Base-by-base conservation (phyloP, 2,329 filamentous ascomycete species). In the Achaetomium macrosporum region DNA sequence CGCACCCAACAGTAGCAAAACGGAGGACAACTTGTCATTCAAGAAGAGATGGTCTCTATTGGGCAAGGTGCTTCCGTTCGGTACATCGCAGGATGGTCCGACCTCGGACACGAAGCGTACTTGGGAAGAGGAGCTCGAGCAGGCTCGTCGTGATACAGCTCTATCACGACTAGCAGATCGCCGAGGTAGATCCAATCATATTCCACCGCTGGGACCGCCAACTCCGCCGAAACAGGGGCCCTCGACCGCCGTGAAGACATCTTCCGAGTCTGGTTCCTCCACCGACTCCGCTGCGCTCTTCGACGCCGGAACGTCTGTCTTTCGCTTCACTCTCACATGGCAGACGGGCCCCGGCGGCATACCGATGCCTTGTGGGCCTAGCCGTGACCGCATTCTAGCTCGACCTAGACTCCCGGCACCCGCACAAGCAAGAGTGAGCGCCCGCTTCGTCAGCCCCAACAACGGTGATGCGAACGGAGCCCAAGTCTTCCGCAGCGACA, bases 321-420 rank as follows among this genome's bases (percentile, higher is more conserved):
- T 91, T 73, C 87, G 84, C 57, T 91, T 91, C 63, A 82, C 84
- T 10, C 76, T 70, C 9, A 64, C 65, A 0, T 68, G 65, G 66
- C 65, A 56, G 45, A 55, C 49, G 42, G 60, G 45, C 52, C 57
- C 56, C 1, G 51, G 55, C 9, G 57, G 57, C 12, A 29, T n/a
- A 11, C 50, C 47, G n/a, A 51, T 59, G 85, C 81, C 76, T 76
- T 83, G 39, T 70, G 76, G 45, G 64, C 74, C 79, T 48, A 72
- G 74, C 0, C 79, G 78, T 3, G 79, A 85, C 39, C 79, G 83
- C 3, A 76, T 85, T n/a, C 73, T 91, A 17, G 76, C 76, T 19
- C 78, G 82, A 5, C 88, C 88, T 1, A 77, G 84, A 12, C 76
- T 93, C 4, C 88, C 88, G 0, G 75, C 76, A 3, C 79, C 85